Conservation (phyloP, 345 rosid genomes). For the Populus simonii region DNA sequence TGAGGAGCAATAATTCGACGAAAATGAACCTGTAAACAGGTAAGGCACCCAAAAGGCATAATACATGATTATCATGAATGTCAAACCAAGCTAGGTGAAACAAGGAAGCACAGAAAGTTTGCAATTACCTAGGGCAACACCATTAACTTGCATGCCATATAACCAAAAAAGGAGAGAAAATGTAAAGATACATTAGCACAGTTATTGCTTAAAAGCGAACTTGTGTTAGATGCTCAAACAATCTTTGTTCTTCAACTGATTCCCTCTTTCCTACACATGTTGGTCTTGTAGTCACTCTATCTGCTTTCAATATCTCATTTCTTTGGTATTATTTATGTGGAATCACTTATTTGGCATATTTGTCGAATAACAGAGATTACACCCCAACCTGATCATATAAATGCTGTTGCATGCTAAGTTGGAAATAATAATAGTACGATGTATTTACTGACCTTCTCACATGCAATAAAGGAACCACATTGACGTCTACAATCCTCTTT, state of each 20-base stretch:
- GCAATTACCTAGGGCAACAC: neutral
- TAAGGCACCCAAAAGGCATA: neutral
- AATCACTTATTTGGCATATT: too few relatives aligned
- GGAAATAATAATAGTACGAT: neutral
- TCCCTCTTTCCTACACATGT: neutral
- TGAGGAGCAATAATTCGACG: conserved; percentile 92
- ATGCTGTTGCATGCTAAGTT: neutral
- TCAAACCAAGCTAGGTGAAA: neutral
- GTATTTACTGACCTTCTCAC: conserved; percentile 68
- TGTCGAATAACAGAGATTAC: too few relatives aligned
- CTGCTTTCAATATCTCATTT: neutral
- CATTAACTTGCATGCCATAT: neutral
- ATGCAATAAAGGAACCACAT: conserved; percentile 72
- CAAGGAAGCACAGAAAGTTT: neutral
- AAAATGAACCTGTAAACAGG: conserved; percentile 75
- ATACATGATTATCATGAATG: neutral
- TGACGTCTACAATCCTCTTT: conserved; percentile 95
- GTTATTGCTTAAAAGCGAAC: neutral
- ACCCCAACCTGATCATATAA: neutral
- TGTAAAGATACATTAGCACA: neutral
- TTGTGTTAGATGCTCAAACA: neutral
- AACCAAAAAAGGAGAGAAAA: neutral
- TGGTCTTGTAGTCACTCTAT: neutral
- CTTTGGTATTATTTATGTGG: neutral
- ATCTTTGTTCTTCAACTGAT: neutral